Percentiles rank a stretch among this genome's conserved stretches.
Evolutionary conservation across 2,329 filamentous ascomycete species (phyloP).

Genomic region (Dothidotthia symphoricarpi): DNA sequence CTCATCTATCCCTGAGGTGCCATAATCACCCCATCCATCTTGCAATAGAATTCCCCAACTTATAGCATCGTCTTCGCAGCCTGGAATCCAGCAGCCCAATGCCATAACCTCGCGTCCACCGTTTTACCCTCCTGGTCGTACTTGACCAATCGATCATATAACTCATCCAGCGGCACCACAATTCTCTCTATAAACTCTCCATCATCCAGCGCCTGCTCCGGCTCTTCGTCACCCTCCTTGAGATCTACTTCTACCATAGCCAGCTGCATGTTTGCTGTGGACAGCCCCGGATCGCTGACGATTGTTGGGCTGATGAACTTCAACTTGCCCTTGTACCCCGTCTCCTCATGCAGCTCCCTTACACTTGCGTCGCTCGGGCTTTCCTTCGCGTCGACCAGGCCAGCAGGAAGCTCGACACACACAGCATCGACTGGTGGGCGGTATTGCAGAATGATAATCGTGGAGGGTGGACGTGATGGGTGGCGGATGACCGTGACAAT

Average conservation of each 20-base stretch:
- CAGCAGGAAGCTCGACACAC: constrained; percentile 61
- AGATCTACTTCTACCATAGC: constrained; percentile 60
- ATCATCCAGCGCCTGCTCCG: constrained; percentile 60
- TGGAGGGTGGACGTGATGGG: constrained; percentile 47
- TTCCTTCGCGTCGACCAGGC: constrained; percentile 59
- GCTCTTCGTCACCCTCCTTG: constrained; percentile 50
- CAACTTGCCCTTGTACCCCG: constrained; percentile 58
- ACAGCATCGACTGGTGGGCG: constrained; percentile 59
- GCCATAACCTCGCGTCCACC: constrained; percentile 60
- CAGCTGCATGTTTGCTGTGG: constrained; percentile 60
- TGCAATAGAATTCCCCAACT: neutral
- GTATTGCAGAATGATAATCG: constrained; percentile 60
- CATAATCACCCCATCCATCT: too few relatives aligned
- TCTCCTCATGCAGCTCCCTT: constrained; percentile 62
- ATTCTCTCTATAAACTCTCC: constrained; percentile 63
- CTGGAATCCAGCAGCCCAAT: constrained; percentile 60
- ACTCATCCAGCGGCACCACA: constrained; percentile 55
- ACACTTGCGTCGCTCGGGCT: constrained; percentile 56
- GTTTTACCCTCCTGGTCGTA: constrained; percentile 50
- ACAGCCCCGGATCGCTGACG: constrained; percentile 64
- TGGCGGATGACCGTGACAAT: constrained; percentile 57
- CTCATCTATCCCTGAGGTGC: too few relatives aligned
- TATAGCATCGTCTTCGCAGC: constrained; percentile 44
- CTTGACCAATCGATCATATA: constrained; percentile 55
- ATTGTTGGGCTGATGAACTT: constrained; percentile 61